Conservation (phyloP, 345 rosid genomes). For the Barbarea vulgaris region DNA sequence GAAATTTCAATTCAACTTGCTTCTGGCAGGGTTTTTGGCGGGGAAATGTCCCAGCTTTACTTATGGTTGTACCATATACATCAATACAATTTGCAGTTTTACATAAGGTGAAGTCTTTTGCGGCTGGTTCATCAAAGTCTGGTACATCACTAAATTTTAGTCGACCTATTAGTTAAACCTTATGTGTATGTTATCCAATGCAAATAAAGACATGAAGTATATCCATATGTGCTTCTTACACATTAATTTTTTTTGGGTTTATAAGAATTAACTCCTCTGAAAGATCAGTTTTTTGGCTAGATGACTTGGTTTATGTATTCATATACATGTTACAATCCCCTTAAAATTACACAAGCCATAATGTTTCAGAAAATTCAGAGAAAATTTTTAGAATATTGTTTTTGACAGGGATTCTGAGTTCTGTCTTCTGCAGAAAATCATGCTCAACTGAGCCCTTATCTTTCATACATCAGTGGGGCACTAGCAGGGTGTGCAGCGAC, state of each 20-base stretch:
- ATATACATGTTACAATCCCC: background rate
- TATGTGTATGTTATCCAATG: background rate
- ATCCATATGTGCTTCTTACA: background rate
- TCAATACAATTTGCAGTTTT: constrained; percentile 20
- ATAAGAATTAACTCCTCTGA: background rate
- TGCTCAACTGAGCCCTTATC: constrained; percentile 18
- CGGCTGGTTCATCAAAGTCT: constrained; percentile 19
- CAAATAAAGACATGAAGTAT: background rate
- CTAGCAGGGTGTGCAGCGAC: constrained; percentile 21
- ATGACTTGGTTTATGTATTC: background rate
- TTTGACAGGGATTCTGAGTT: background rate
- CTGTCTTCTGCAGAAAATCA: constrained; percentile 11
- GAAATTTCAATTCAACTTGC: background rate
- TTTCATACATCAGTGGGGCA: constrained; percentile 15
- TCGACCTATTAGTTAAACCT: background rate
- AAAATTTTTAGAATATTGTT: background rate
- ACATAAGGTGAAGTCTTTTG: constrained; percentile 21
- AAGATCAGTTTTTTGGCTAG: background rate
- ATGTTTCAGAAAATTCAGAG: background rate
- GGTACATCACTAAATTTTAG: background rate
- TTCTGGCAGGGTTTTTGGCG: constrained; percentile 17
- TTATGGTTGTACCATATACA: constrained; percentile 16
- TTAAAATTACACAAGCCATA: background rate
- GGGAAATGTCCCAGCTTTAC: constrained; percentile 23
- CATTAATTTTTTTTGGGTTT: background rate